Evolutionary conservation across 495 filamentous ascomycete species (phyloP), one percentile per base, ranked within the genome.

Genomic region (Annulohypoxylon stygium): DNA sequence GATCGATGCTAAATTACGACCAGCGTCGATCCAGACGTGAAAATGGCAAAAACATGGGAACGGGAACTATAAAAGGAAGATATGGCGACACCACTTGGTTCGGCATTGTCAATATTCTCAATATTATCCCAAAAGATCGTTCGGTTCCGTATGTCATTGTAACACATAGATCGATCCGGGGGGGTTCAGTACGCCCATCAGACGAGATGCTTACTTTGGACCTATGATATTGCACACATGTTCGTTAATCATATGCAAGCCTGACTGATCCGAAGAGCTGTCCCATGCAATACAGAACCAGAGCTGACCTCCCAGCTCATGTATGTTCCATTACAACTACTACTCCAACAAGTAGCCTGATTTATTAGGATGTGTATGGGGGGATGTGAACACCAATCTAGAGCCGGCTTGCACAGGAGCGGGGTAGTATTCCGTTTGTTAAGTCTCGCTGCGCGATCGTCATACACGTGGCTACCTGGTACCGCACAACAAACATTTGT

Each of bases 401-500:
- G 30, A 47, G 64, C 60, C 60, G 70, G 45, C 30, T 34, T 37
- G 41, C 47, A 55, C 36, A 14, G 37, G 53, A 61, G 61, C 25
- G 65, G 65, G 71, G 71, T 66, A 64, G 39, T 8, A 62, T 54
- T 41, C 39, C 39, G 47, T 47, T 55, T 69, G 66, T 57, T 45
- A 62, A 50, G 57, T 37, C 51, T 71, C 61, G 47, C 23, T 20
- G 41, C 23, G 23, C 47, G 25, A 55, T 33, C n/a, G 36, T 16
- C 16, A 51, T 41, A 73, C 71, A 74, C 71, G 71, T 74, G 71
- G 57, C 62, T 67, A 67, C 71, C 71, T 69, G 69, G 67, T 62
- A 54, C 26, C 36, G 34, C 33, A 50, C 20, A 58, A 69, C 39
- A 43, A 55, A 25, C 36, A 20, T 48, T 37, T 61, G 45, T 50